phyloP scores from a whole-genome alignment of 2,329 filamentous ascomycete genomes.

The Cladosporium oxysporum region DNA sequence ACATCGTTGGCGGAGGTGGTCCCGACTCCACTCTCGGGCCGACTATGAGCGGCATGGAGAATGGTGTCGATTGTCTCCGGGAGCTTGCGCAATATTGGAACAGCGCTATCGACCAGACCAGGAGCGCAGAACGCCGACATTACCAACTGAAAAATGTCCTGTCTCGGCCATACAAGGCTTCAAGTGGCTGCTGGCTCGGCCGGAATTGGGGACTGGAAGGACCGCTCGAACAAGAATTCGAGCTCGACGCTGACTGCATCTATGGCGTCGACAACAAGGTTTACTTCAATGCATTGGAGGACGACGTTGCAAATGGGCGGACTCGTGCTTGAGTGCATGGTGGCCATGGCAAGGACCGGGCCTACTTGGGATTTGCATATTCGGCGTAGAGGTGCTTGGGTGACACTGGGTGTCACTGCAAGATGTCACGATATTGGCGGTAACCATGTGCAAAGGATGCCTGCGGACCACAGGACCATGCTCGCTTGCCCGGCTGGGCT shows the following conservation, averaged over 20 bases:
- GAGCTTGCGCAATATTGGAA: slow-evolving; percentile 62
- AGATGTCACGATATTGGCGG: slow-evolving; percentile 2
- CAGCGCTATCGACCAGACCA: slow-evolving; percentile 54
- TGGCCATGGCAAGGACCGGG: neutral
- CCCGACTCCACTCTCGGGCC: slow-evolving; percentile 52
- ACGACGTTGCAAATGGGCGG: slow-evolving; percentile 14
- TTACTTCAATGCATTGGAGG: slow-evolving; percentile 38
- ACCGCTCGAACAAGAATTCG: slow-evolving; percentile 35
- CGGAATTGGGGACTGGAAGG: slow-evolving; percentile 37
- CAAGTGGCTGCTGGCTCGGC: slow-evolving; percentile 38
- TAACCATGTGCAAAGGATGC: slow-evolving; percentile 4
- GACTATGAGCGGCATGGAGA: slow-evolving; percentile 56
- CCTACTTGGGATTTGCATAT: neutral
- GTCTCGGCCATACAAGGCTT: slow-evolving; percentile 40
- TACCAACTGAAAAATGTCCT: slow-evolving; percentile 46
- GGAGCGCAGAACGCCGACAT: slow-evolving; percentile 51
- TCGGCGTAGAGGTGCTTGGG: neutral
- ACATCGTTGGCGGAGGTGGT: slow-evolving; percentile 65
- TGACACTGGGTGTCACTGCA: neutral
- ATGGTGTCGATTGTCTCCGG: slow-evolving; percentile 57
- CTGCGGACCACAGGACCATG: slow-evolving; percentile 2
- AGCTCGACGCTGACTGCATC: slow-evolving; percentile 37
- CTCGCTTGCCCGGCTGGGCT: neutral
- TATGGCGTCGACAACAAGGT: slow-evolving; percentile 33
- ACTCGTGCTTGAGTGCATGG: neutral